Percentiles rank a stretch among this genome's conserved stretches.
Evolutionary conservation across 179 eudicot species (phyloP).

Genomic region (Camellia oleifera): DNA sequence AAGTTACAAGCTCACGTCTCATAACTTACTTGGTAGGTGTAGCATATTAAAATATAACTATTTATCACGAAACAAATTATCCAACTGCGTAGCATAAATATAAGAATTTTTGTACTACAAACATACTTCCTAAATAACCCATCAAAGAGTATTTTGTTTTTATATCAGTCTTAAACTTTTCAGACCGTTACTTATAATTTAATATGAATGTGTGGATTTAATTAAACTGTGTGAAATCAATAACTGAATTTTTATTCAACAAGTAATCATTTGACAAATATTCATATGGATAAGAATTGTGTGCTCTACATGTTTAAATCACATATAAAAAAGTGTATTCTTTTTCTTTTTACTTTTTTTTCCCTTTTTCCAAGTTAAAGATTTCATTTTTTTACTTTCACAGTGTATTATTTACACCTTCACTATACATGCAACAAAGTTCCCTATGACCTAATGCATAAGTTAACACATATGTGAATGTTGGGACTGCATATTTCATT

Average conservation of each 20-base stretch:
- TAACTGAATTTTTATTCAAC: not conserved
- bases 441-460: too few relatives aligned
- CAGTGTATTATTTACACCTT: too few relatives aligned
- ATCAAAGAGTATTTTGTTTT: not conserved
- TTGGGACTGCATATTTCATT: too few relatives aligned
- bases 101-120: not conserved
- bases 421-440: too few relatives aligned
- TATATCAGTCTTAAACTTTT: not conserved
- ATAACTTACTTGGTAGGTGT: not conserved
- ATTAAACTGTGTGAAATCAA: not conserved
- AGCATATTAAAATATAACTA: not conserved
- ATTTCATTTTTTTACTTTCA: too few relatives aligned
- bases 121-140: not conserved
- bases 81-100: not conserved
- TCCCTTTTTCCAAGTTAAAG: too few relatives aligned
- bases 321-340: too few relatives aligned
- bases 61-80: not conserved
- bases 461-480: too few relatives aligned
- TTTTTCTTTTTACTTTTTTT: too few relatives aligned
- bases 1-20: conserved; percentile 3
- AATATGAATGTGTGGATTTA: not conserved
- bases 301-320: too few relatives aligned
- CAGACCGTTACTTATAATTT: not conserved
- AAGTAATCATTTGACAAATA: not conserved
- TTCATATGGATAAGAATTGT: not conserved